A percentile compares a stretch with the other conserved stretches of the same genome.
These are phyloP conservation scores for Calocera viscosa DNA, from an alignment of 768 basidiomycete genomes.

Conservation along the genomic window DNA sequence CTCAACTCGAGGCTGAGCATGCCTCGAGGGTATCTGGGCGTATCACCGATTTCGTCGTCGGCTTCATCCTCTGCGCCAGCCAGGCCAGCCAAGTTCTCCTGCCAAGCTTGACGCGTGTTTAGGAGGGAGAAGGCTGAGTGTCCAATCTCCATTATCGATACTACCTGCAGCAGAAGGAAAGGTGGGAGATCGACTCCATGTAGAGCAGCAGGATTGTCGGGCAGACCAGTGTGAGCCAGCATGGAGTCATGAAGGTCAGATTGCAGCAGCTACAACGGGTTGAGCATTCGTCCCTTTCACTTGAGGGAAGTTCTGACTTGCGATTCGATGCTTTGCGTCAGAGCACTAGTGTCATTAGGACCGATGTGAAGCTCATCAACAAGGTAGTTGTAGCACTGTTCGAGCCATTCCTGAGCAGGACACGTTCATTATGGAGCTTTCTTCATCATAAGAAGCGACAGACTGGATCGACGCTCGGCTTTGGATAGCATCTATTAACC, in stretches of 20 bases:
- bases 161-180: conserved; percentile 63
- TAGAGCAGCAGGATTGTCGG: conserved; percentile 31
- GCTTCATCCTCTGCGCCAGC: conserved; percentile 38
- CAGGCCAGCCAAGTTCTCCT: conserved; percentile 47
- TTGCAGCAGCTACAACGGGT: conserved; percentile 40
- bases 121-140: conserved; percentile 69
- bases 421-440: neutral
- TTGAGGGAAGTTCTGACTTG: conserved; percentile 23
- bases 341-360: conserved; percentile 36
- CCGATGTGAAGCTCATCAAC: conserved; percentile 31
- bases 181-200: conserved; percentile 31
- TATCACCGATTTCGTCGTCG: conserved; percentile 47
- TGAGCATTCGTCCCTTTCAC: neutral
- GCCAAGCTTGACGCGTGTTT: conserved; percentile 50
- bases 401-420: conserved; percentile 56
- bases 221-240: conserved; percentile 55
- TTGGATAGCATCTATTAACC: conserved; percentile 44
- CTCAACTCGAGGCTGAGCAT: conserved; percentile 66
- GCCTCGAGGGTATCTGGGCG: conserved; percentile 69
- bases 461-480: conserved; percentile 53
- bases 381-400: conserved; percentile 39
- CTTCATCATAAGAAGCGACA: conserved; percentile 15
- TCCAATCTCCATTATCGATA: conserved; percentile 69
- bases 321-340: conserved; percentile 43
- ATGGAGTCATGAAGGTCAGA: conserved; percentile 66